Conservation (phyloP, 352 stramenopile species). For the Bremia lactucae region DNA sequence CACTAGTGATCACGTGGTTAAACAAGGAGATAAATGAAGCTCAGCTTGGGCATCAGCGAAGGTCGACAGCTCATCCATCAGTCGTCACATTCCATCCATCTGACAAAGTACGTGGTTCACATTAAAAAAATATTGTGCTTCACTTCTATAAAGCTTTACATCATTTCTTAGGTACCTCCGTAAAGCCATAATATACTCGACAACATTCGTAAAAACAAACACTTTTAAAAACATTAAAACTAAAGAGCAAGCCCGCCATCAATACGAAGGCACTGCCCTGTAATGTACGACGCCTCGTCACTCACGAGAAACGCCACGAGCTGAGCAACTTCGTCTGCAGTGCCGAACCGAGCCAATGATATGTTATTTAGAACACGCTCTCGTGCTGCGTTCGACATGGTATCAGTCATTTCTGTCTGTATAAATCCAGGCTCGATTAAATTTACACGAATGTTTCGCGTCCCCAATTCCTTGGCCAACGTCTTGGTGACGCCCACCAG, state of each 20-base stretch:
- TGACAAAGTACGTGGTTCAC: constrained; percentile 23
- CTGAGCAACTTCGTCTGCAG: constrained; percentile 60
- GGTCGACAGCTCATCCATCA: constrained; percentile 49
- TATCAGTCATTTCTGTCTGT: constrained; percentile 66
- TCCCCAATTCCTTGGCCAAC: constrained; percentile 76
- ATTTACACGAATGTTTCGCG: constrained; percentile 80
- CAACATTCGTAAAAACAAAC: too few relatives aligned
- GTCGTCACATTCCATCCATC: constrained; percentile 57
- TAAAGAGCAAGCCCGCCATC: constrained; percentile 74
- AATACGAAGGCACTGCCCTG: constrained; percentile 70
- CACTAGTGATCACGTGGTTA: constrained; percentile 78
- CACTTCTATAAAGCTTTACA: background rate
- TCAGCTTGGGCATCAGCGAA: constrained; percentile 60
- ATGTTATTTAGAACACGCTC: constrained; percentile 41
- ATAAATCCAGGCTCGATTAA: constrained; percentile 83
- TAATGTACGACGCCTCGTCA: constrained; percentile 76
- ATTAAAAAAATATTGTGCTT: too few relatives aligned
- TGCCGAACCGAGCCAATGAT: constrained; percentile 48
- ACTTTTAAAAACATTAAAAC: too few relatives aligned
- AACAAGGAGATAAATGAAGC: constrained; percentile 89
- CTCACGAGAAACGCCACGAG: constrained; percentile 72
- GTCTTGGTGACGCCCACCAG: constrained; percentile 67
- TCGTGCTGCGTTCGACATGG: constrained; percentile 40
- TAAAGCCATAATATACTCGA: too few relatives aligned
- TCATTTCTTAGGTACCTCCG: too few relatives aligned